Conservation (phyloP, 345 rosid genomes). For the Eucalyptus polybractea region DNA sequence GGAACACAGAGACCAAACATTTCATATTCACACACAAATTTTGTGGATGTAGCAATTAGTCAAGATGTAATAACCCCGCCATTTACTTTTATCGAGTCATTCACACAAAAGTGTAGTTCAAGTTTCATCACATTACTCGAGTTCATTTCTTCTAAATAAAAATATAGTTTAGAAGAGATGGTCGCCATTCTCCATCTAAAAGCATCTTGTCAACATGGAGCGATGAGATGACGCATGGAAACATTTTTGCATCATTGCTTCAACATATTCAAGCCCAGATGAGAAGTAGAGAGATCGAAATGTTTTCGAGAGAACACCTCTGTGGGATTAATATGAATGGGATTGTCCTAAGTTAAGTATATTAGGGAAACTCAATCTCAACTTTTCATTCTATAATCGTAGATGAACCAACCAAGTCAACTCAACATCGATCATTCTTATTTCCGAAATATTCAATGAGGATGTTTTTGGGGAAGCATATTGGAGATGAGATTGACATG, state of each 20-base stretch:
- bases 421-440: background rate
- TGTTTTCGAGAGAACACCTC: background rate
- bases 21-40: background rate
- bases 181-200: background rate
- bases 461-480: background rate
- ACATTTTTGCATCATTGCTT: background rate
- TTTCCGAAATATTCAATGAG: background rate
- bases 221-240: background rate
- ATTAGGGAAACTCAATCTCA: background rate
- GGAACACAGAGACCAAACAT: rapidly evolving
- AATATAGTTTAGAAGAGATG: background rate
- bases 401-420: rapidly evolving
- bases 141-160: background rate
- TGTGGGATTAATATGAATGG: background rate
- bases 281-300: background rate
- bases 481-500: background rate
- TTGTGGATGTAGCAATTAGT: background rate
- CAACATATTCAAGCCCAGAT: background rate
- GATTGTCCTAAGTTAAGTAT: background rate
- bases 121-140: rapidly evolving
- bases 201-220: background rate
- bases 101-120: rapidly evolving
- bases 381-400: background rate
- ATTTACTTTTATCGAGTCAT: rapidly evolving
- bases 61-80: too few species aligned